These are phyloP conservation scores for Talaromyces nanjingensis DNA, from an alignment of 495 filamentous ascomycete genomes.

Conservation along the genomic window DNA sequence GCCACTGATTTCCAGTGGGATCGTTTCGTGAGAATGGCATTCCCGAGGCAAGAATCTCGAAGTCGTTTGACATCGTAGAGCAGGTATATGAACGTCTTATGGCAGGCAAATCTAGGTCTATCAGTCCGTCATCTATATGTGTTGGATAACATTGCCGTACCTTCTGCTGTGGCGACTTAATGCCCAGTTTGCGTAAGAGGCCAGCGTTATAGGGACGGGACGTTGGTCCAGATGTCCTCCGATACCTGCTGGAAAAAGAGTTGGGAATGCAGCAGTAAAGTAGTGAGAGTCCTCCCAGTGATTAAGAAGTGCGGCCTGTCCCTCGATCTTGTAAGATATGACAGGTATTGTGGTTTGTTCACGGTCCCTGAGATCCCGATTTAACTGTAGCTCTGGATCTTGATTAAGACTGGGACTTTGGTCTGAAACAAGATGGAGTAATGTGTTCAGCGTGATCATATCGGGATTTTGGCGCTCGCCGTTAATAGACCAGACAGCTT, in stretches of 20 bases:
- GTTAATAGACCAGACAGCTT: too few relatives aligned
- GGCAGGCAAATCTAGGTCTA: conserved; percentile 8
- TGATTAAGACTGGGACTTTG: neutral
- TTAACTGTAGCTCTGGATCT: neutral
- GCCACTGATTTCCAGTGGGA: conserved; percentile 5
- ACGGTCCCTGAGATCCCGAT: neutral
- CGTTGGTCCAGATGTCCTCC: conserved; percentile 14
- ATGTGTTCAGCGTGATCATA: conserved; percentile 1
- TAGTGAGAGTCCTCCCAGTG: conserved; percentile 13
- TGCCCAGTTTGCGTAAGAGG: conserved; percentile 10
- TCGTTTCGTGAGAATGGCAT: conserved; percentile 6
- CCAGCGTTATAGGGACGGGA: conserved; percentile 6
- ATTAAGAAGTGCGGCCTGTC: conserved; percentile 9
- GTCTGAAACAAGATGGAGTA: neutral
- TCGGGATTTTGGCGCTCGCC: conserved; percentile 14
- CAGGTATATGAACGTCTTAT: conserved; percentile 13
- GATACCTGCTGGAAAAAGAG: conserved; percentile 13
- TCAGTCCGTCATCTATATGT: neutral
- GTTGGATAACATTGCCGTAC: neutral
- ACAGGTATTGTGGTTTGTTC: neutral
- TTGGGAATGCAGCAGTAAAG: conserved; percentile 14
- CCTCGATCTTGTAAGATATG: conserved; percentile 6
- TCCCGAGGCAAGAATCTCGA: conserved; percentile 8
- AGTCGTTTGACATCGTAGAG: conserved; percentile 10
- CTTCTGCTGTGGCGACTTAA: conserved; percentile 14